Percentiles rank a stretch among this genome's conserved stretches.
Evolutionary conservation across 306 rosid genomes (phyloP).

Genomic region (Cucumis melo): DNA sequence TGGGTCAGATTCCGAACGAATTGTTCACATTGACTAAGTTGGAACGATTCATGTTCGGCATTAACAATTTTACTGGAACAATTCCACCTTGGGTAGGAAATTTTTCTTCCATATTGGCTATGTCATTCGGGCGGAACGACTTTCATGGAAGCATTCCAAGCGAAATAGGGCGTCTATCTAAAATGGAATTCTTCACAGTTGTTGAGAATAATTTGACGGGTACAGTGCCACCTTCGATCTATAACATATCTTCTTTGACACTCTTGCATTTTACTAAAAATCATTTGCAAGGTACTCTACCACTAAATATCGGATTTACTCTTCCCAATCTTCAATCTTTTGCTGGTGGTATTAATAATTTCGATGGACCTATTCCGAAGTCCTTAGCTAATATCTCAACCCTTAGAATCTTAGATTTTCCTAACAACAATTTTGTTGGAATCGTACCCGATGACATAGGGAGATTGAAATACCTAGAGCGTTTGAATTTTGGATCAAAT

Average conservation of each 20-base stretch:
- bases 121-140: neutral
- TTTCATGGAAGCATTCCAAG: neutral
- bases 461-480: neutral
- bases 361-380: conserved; percentile 23
- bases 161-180: neutral
- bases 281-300: conserved; percentile 25
- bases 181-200: neutral
- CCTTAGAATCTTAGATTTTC: conserved; percentile 21
- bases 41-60: neutral
- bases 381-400: conserved; percentile 30
- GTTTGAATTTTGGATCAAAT: conserved; percentile 9
- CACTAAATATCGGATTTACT: conserved; percentile 27
- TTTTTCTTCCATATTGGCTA: conserved; percentile 15
- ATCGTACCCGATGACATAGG: conserved; percentile 24
- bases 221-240: neutral
- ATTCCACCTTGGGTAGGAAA: conserved; percentile 44
- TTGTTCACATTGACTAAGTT: conserved; percentile 8
- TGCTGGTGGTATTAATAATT: conserved; percentile 17
- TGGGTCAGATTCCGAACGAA: conserved; percentile 12
- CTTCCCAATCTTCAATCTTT: conserved; percentile 28
- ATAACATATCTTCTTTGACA: neutral
- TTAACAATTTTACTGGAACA: conserved; percentile 22
- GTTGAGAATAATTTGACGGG: neutral
- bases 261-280: conserved; percentile 15
- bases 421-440: conserved; percentile 19